phyloP scores from a whole-genome alignment of 2,329 filamentous ascomycete species.

The Hymenoscyphus infarciens region DNA sequence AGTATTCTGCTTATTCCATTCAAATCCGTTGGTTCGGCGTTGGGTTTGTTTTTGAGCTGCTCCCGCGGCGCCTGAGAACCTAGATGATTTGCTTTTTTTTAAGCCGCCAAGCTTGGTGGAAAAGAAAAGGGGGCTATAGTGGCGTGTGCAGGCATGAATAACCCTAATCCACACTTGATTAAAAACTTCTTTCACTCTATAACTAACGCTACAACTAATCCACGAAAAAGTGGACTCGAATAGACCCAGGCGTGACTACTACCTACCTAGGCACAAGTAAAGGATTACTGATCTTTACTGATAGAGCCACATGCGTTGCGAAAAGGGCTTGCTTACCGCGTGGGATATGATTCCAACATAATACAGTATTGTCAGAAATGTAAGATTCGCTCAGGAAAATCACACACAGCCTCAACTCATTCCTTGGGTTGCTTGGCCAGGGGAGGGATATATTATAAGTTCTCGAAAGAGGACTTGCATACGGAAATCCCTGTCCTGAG shows the following conservation, averaged over 20 bases:
- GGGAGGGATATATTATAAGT: not conserved
- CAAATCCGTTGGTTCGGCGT: too few species aligned
- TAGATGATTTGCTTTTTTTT: not conserved
- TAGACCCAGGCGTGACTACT: not conserved
- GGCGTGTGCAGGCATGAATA: not conserved
- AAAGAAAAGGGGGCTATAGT: not conserved
- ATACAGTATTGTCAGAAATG: too few species aligned
- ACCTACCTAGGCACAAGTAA: not conserved
- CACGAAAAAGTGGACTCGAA: not conserved
- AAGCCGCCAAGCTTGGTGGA: not conserved
- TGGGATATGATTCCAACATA: too few species aligned
- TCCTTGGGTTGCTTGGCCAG: constrained; percentile 2
- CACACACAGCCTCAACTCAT: not conserved
- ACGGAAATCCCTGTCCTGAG: not conserved
- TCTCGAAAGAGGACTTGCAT: not conserved
- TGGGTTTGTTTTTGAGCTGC: too few species aligned
- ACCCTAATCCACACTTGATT: not conserved
- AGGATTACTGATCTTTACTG: not conserved
- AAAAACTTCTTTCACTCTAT: not conserved
- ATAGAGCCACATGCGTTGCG: not conserved
- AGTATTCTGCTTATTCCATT: not conserved
- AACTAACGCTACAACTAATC: too few species aligned
- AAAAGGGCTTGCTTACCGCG: not conserved
- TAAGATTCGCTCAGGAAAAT: not conserved
- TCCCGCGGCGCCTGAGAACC: too few species aligned